Base-by-base conservation (phyloP, 345 rosid species). In the Linum usitatissimum region DNA sequence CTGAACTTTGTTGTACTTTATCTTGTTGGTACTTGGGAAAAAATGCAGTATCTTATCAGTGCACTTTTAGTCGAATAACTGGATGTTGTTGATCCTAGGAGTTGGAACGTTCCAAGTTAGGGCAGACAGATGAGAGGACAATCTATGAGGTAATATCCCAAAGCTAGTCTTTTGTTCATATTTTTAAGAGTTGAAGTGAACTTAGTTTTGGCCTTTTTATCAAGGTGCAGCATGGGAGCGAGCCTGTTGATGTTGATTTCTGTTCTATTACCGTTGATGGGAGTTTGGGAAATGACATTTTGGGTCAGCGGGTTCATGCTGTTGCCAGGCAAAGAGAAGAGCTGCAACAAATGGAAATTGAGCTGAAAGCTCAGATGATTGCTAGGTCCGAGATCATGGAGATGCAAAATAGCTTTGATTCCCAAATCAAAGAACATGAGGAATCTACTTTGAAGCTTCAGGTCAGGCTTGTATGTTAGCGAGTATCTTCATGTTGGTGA, bases 221-320 rank as follows among this genome's bases (percentile, higher is more conserved):
- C 71, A 75, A 76, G 72, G 77, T 83, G 82, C 86, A 90, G 99
- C 87, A 83, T 73, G 92, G 86, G 67, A 88, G 88, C 57, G 90
- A 82, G 71, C 79, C 75, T 3, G 83, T 69, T 63, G 84, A 83
- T 64, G 74, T 83, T 68, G 84, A 77, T 77, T 85, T 77, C 66
- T 80, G 83, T 71, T 82, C 93, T 0, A 69, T 83, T 40, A 76
- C 73, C 3, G 71, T 79, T 49, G 88, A 91, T 72, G 84, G 80
- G 55, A 73, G 60, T 65, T 69, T 77, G 31, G 83, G 71, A 56
- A 73, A 65, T 66, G 86, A 82, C 59, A 67, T 86, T 48, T 67
- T 82, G 75, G 90, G 81, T 82, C 96, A 80, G 80, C 80, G 71
- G 30, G 76, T 94, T 66, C 82, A 73, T 48, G 53, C 66, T 40